Conservation (phyloP, 768 basidiomycete genomes). For the Botryobasidium botryosum region DNA sequence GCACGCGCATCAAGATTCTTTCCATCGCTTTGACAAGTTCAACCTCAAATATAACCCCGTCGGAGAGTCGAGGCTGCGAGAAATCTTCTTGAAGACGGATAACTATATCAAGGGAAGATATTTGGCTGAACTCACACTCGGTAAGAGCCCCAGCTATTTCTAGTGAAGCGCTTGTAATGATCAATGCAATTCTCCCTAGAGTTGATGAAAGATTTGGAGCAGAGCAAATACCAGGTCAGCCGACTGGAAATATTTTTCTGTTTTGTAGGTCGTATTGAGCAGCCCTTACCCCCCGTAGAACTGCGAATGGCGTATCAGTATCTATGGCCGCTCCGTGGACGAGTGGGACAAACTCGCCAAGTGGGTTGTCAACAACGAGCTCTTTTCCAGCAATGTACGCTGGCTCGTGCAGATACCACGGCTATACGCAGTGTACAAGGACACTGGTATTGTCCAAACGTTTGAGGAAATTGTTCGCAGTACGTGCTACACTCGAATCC, state of each 20-base stretch:
- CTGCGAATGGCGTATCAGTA: conserved; percentile 93
- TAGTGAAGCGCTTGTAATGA: not conserved
- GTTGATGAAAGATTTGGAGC: conserved; percentile 93
- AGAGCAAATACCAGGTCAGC: conserved; percentile 89
- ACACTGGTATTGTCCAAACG: conserved; percentile 60
- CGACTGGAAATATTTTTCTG: not conserved
- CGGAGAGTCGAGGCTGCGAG: conserved; percentile 83
- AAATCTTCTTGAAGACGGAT: conserved; percentile 97
- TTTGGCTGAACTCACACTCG: conserved; percentile 84
- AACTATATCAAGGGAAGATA: conserved; percentile 87
- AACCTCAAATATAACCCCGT: conserved; percentile 96
- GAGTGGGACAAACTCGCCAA: conserved; percentile 99
- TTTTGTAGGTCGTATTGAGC: not conserved
- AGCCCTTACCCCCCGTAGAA: conserved; percentile 32
- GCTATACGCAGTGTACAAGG: conserved; percentile 89
- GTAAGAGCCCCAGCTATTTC: conserved; percentile 23
- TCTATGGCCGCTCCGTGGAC: conserved; percentile 64
- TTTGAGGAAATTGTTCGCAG: conserved; percentile 87
- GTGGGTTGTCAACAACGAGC: conserved; percentile 89
- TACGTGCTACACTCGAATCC: conserved; percentile 25
- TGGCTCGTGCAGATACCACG: conserved; percentile 96
- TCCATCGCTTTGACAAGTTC: conserved; percentile 98
- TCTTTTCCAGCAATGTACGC: conserved; percentile 91
- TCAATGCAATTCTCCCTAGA: conserved; percentile 38
- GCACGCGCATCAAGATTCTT: conserved; percentile 96